Base-by-base conservation (phyloP, 805 yeast species). In the Metschnikowia noctiluminum region DNA sequence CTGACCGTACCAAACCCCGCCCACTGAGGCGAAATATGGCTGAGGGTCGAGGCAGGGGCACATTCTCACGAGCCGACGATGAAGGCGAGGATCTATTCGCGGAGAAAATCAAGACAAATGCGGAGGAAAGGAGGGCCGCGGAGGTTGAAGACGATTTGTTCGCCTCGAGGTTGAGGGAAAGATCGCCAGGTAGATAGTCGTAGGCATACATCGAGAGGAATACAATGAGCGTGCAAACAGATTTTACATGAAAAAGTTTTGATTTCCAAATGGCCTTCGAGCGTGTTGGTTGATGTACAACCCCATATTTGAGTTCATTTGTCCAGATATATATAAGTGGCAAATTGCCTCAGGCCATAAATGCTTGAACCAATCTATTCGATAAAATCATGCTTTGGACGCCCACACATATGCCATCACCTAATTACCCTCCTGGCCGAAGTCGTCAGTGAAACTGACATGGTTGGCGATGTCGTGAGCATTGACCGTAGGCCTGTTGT, bases 361-460 rank as follows among this genome's bases (percentile, higher is more conserved):
- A 21, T 3, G 21, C 21, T 21, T 10, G 32, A 30, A 30, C 5
- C 6, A 6, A 30, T 30, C 32, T 30, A 30, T 30, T 21, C 4
- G 4, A 21, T 2, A 21, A 4, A 21, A 21, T 21, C 21, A 3
- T 21, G 21, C 21, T 21, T 4, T 21, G 21, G 21, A 4, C 21
- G 4, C 21, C 21, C 21, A 21, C 21, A 21, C 21, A 21, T 21
- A 21, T 21, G 21, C 21, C 21, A 2, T 21, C 4, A 3, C 16
- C 40, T 38, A 88, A 60, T 88, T 89, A 40, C 99, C 99, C 68
- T 94, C 99, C 60, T 92, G 96, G 35, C 99, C 99, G 64, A 94
- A 94, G 69, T 94, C 99, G 39, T 78, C 79, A 0, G 99, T 94
- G 63, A 94, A 94, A 55, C 88, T 87, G 42, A 82, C 81, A 66